Base-by-base conservation (phyloP, 1,139 yeast genomes). In the Geotrichum aggregatum region DNA sequence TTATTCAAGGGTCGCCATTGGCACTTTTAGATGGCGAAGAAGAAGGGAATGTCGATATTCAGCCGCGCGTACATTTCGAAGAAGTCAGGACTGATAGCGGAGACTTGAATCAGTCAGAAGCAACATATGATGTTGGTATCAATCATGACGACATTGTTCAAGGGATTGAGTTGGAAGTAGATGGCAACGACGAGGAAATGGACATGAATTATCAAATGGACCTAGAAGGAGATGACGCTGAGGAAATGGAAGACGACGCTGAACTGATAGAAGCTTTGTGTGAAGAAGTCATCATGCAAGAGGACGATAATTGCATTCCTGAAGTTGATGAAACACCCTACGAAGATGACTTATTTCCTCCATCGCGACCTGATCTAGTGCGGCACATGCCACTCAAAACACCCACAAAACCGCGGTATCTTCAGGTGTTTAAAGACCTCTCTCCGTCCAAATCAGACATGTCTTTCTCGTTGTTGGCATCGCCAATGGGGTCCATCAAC, bases 261-360 rank as follows among this genome's bases (percentile, higher is more conserved):
- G 2, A 2, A 18, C 5, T n/a, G n/a, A 34, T n/a, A 34, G 18
- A 16, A 34, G n/a, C 36, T 14, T 16, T 34, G 30, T 21, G 51
- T 41, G 51, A 42, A 11, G 45, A 42, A 8, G n/a, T n/a, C n/a
- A 14, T 14, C 13, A 24, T 43, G 34, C 30, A 16, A 11, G 10
- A 16, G 14, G 47, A 43, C n/a, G 38, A 43, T n/a, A 19, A 43
- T 26, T 45, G 49, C 24, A 45, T 45, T 33, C 47, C 45, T 5
- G 50, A 50, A 18, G 33, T 34, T 5, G 51, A 48, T 21, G 52
- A 49, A 40, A 46, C 49, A 8, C 33, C 44, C 13, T 41, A 46
- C 21, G 38, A 46, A 31, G 13, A 31, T 10, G 49, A 40, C 30
- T 34, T 26, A n/a, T 41, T 46, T 14, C 44, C 49, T 26, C 49